Evolutionary conservation across 257 asterid genomes (phyloP).

Genomic region (Solanum verrucosum): DNA sequence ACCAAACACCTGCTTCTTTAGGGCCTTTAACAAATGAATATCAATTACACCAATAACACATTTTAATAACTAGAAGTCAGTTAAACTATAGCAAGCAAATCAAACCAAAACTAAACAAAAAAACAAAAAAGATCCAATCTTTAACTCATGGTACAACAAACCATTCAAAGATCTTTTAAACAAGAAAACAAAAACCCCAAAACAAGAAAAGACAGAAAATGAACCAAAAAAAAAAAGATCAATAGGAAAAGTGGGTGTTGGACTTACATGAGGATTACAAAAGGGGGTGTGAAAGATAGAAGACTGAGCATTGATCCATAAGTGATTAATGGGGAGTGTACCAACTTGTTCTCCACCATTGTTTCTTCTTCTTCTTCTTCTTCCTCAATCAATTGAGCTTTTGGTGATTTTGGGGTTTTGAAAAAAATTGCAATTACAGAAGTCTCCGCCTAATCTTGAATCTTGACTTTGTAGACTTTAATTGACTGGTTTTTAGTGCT

Average conservation of each 20-base stretch:
- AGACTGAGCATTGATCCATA: slow-evolving; percentile 75
- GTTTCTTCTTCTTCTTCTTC: neutral
- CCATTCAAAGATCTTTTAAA: neutral
- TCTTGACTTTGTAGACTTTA: neutral
- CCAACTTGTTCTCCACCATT: slow-evolving; percentile 60
- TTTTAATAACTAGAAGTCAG: neutral
- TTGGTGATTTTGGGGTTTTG: neutral
- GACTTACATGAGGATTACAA: slow-evolving; percentile 82
- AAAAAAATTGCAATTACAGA: neutral
- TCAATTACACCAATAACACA: neutral
- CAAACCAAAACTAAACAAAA: neutral
- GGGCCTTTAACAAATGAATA: neutral
- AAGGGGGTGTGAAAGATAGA: slow-evolving; percentile 81
- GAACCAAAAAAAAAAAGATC: neutral
- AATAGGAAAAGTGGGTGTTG: neutral
- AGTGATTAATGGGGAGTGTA: slow-evolving; percentile 66
- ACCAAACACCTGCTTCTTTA: neutral
- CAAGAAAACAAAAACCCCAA: neutral
- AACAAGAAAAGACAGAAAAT: neutral
- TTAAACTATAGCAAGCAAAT: neutral
- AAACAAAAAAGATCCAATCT: neutral
- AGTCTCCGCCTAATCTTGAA: neutral
- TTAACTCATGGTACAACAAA: neutral
- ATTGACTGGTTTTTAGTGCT: neutral
- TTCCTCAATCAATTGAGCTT: neutral